These are phyloP conservation scores for Pichia cactophila DNA, from an alignment of 1,139 yeast species.

Conservation along the genomic window DNA sequence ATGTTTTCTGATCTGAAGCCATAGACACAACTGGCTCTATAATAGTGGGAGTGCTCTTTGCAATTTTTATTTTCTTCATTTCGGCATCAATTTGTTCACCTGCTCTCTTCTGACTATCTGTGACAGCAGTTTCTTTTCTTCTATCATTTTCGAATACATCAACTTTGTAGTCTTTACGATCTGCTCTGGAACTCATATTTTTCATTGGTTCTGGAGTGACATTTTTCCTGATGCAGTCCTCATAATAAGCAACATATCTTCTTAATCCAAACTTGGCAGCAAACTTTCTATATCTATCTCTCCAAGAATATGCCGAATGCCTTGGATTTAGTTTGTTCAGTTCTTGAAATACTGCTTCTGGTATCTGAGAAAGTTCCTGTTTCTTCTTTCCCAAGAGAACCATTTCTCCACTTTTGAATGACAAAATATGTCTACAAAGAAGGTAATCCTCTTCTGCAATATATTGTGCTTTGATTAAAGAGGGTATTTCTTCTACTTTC, in stretches of 20 bases:
- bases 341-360: conserved; percentile 40
- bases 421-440: conserved; percentile 37
- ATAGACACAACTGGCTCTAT: background rate
- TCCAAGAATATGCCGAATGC: conserved; percentile 65
- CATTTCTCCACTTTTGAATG: conserved; percentile 18
- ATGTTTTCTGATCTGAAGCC: background rate
- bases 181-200: conserved; percentile 33
- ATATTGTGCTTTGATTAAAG: conserved; percentile 52
- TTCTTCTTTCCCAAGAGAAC: conserved; percentile 19
- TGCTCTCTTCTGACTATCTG: conserved; percentile 1
- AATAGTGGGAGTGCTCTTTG: background rate
- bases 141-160: conserved; percentile 11
- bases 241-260: conserved; percentile 49
- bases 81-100: background rate
- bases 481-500: conserved; percentile 38
- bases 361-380: conserved; percentile 27
- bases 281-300: conserved; percentile 69
- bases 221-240: conserved; percentile 32
- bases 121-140: background rate
- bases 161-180: conserved; percentile 14
- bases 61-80: background rate
- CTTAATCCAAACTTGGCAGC: conserved; percentile 54
- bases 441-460: conserved; percentile 62
- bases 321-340: conserved; percentile 38
- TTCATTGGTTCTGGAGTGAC: conserved; percentile 47